Conservation (phyloP, 805 yeast species). For the Lipomyces sp. region DNA sequence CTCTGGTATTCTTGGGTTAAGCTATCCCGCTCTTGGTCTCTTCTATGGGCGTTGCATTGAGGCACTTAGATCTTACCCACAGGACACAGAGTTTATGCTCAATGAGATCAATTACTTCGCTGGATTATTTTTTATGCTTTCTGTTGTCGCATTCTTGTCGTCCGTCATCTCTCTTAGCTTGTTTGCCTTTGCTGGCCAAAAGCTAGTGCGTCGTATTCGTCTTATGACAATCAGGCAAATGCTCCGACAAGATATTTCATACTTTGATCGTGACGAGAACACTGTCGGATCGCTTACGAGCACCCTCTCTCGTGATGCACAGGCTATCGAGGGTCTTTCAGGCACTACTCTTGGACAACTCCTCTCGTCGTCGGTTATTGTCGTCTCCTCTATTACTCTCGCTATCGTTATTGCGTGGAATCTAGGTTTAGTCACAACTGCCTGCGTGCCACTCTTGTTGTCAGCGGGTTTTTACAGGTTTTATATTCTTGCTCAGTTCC, state of each 20-base stretch:
- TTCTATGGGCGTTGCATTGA: constrained; percentile 31
- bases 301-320: constrained; percentile 49
- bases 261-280: constrained; percentile 47
- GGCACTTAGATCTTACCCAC: constrained; percentile 23
- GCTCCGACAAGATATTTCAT: constrained; percentile 48
- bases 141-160: constrained; percentile 18
- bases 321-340: constrained; percentile 47
- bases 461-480: constrained; percentile 50
- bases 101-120: constrained; percentile 20
- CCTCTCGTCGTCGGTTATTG: constrained; percentile 44
- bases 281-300: constrained; percentile 49
- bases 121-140: constrained; percentile 28
- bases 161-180: constrained; percentile 34
- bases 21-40: constrained; percentile 28
- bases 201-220: constrained; percentile 46
- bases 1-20: constrained; percentile 23
- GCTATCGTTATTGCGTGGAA: constrained; percentile 50
- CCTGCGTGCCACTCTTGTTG: constrained; percentile 45
- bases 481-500: constrained; percentile 44
- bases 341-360: constrained; percentile 51
- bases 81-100: constrained; percentile 25
- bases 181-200: constrained; percentile 43
- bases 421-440: constrained; percentile 49
- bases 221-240: constrained; percentile 44
- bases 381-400: constrained; percentile 49